Base-by-base conservation (phyloP, 345 rosid genomes). In the Pugionium cornutum region DNA sequence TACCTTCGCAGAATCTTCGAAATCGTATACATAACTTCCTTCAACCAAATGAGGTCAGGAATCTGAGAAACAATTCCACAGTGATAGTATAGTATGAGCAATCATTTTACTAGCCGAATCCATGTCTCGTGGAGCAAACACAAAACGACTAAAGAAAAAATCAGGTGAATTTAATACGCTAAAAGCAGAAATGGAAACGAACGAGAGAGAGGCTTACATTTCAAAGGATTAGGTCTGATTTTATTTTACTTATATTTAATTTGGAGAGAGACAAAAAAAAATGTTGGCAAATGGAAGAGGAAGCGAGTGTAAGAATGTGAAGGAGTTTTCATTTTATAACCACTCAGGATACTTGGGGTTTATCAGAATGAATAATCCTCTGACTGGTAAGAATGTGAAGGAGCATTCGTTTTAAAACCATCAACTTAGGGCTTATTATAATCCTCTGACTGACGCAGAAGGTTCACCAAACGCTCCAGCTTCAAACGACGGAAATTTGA, bases 1-100 rank as follows among this genome's bases (percentile, higher is more conserved):
- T 58, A 74, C 77, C 73, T 74, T 54, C 25, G 56, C 10, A 74
- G 48, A 51, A 74, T 61, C 68, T 58, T 74, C 46, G 73, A 54
- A 53, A 67, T 42, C 18, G 64, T 46, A 52, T 59, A 7, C 77
- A 74, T 74, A 18, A 4, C 66, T 72, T 56, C 28, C 67, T 52
- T 60, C 30, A 4, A 26, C 3, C 43, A 46, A 37, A 36, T 7
- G 47, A 56, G 59, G 1, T 33, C 6, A 60, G 27, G 6, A 57
- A 26, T 65, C 76, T 72, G 48, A 62, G 51, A 55, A 48, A n/a
- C 47, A 35, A 28, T 44, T 43, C 27, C 29, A 62, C 7, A 53
- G 9, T 58, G 40, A 9, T 30, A 29, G 31, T 40, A 39, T n/a
- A 10, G 26, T 27, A 31, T 64, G 25, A 52, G 10, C 6, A 53